Evolutionary conservation across 768 basidiomycete genomes (phyloP), one percentile per base, ranked within the genome.

Genomic region (Russula abietina): DNA sequence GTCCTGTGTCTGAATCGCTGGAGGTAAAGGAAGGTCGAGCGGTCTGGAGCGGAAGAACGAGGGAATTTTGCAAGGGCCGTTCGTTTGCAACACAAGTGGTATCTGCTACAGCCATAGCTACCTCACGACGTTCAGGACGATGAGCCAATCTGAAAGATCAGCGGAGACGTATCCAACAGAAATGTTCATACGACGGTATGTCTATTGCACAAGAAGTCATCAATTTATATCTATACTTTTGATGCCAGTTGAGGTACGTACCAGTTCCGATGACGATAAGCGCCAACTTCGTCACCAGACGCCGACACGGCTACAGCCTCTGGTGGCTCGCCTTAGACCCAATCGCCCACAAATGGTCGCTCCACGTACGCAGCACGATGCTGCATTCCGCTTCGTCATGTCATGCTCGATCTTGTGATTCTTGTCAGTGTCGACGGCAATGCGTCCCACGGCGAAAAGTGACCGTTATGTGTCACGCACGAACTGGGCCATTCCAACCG

Each of bases 381-480:
- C 88, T 0, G 89, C 91, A 70, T 93, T 93, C 1, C 91, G 91
- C 68, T 66, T 55, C 36, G 50, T 91, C 57, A 76, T 78, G 26
- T 73, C 75, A n/a, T 74, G 73, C 5, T 58, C 33, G n/a, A 67
- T 57, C 50, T 75, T n/a, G n/a, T n/a, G n/a, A n/a, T n/a, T n/a
- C n/a, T n/a, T 71, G 43, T 68, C 69, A 0, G 69, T 65, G 16
- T 67, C 53, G 19, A 89, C 73, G 4, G 85, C 88, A 80, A 91
- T 81, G 28, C 80, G 78, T 1, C 91, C 91, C 7, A 94, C 83
- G 39, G 85, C 89, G n/a, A 93, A 76, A 1, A 90, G 88, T 16
- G 82, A 74, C 3, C 82, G 81, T 2, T 79, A 69, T 9, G 69
- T 70, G 22, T 65, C 66, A 16, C 58, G 69, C 55, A 58, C 45